phyloP scores from a whole-genome alignment of 306 rosid species.

The Geum urbanum region DNA sequence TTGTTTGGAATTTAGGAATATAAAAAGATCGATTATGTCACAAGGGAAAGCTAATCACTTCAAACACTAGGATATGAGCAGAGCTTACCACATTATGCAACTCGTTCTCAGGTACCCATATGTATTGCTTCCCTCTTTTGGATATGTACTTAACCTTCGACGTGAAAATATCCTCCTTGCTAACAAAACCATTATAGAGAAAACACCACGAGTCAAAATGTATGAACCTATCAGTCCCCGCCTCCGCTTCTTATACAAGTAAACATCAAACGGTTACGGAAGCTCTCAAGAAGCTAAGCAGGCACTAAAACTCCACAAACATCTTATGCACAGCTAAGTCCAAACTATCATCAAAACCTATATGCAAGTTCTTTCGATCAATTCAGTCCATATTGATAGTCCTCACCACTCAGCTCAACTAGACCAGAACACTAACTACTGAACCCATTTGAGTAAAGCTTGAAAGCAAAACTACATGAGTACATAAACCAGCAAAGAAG shows the following conservation, averaged over 20 bases:
- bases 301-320: background rate
- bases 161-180: slow-evolving; percentile 60
- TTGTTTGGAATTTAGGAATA: background rate
- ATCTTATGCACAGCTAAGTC: too few relatives aligned
- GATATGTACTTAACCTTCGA: slow-evolving; percentile 74
- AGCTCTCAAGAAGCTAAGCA: background rate
- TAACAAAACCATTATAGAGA: slow-evolving; percentile 36
- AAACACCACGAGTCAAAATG: slow-evolving; percentile 6
- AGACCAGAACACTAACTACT: background rate
- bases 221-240: background rate
- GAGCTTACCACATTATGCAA: slow-evolving; percentile 75
- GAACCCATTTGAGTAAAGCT: background rate
- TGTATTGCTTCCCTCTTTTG: slow-evolving; percentile 72
- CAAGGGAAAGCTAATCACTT: slow-evolving; percentile 6
- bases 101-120: slow-evolving; percentile 82
- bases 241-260: background rate
- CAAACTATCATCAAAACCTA: background rate
- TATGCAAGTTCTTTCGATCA: background rate
- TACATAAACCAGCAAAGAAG: background rate
- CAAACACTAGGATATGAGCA: slow-evolving; percentile 15
- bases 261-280: background rate
- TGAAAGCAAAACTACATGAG: background rate
- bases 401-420: background rate
- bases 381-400: background rate
- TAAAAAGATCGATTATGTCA: background rate